Evolutionary conservation across 1,284 basidiomycete genomes (phyloP), one percentile per base, ranked within the genome.

Genomic region (Ustilago shanxiensis): DNA sequence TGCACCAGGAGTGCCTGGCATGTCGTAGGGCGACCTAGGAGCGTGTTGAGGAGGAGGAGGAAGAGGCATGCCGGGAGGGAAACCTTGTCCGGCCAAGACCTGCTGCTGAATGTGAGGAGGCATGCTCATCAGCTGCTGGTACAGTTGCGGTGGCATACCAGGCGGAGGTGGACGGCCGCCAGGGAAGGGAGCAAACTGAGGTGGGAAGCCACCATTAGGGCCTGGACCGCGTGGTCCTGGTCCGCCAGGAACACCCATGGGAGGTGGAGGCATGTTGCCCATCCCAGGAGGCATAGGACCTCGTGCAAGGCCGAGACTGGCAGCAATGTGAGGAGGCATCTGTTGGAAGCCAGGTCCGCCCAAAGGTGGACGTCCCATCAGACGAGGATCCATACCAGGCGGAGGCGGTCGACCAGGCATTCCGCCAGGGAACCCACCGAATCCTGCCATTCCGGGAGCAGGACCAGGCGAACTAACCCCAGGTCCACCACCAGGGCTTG

Each of bases 91-190:
- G 3, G 76, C 62, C 24, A 82, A 50, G 16, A 81, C 59, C 47
- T 81, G 79, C 62, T 81, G 79, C 61, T 82, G 80, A 31, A 80
- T 78, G 57, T 82, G 80, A 29, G 80, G 80, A 9, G 80, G 80
- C 60, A 82, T 68, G 60, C 59, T 68, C 80, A 82, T 82, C 55
- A 82, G 60, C 52, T 82, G 80, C 66, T 82, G 80, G 66, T 82
- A 81, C 37, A 82, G 44, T 56, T 82, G 80, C 20, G 78, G 77
- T 28, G 80, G 80, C 64, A 82, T 76, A 6, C 77, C 77, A 4
- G 75, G 75, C 37, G 79, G 77, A 29, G 68, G 66, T 4, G 62
- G 62, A 6, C 57, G 68, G 9, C 66, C 66, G 28, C 72, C 72
- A 6, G 66, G 65, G 59, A 70, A 70, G 9, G 62, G 70, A 3